phyloP scores from a whole-genome alignment of 2,329 filamentous ascomycete genomes.

The Ceratocystiopsis brevicomis region DNA sequence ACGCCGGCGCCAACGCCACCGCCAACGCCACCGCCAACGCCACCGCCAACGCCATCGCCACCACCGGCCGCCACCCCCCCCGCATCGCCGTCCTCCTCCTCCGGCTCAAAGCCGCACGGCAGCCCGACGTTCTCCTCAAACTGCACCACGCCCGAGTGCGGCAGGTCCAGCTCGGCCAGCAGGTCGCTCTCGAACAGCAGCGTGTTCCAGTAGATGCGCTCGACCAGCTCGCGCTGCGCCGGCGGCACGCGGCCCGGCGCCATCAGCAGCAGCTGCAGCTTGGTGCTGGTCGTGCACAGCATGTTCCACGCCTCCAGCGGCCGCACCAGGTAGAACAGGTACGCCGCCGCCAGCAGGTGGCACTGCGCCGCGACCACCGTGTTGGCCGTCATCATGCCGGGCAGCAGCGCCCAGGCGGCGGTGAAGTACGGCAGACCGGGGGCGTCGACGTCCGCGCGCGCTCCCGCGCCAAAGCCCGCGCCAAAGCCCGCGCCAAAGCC shows the following conservation, averaged over 20 bases:
- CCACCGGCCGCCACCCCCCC: too few relatives aligned
- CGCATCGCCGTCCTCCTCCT: slow-evolving; percentile 30
- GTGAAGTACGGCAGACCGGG: slow-evolving; percentile 66
- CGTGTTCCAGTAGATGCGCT: slow-evolving; percentile 71
- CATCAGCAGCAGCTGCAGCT: slow-evolving; percentile 60
- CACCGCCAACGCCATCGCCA: too few relatives aligned
- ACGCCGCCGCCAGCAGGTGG: slow-evolving; percentile 62
- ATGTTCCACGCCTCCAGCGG: slow-evolving; percentile 71
- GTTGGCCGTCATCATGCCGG: slow-evolving; percentile 62
- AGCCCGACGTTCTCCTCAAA: slow-evolving; percentile 66
- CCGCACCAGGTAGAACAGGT: slow-evolving; percentile 65
- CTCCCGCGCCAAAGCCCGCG: too few relatives aligned
- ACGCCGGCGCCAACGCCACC: too few relatives aligned
- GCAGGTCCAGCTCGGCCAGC: slow-evolving; percentile 60
- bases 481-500: too few relatives aligned
- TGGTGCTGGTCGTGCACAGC: slow-evolving; percentile 62
- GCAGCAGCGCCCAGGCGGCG: slow-evolving; percentile 59
- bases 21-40: too few relatives aligned
- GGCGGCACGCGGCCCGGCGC: slow-evolving; percentile 48
- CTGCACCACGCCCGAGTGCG: slow-evolving; percentile 65
- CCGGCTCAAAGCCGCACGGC: slow-evolving; percentile 60
- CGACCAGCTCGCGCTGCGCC: slow-evolving; percentile 52
- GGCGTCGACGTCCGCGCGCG: slow-evolving; percentile 16
- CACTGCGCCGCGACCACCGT: slow-evolving; percentile 64
- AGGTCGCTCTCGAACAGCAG: slow-evolving; percentile 66